A percentile compares a stretch with the other conserved stretches of the same genome.
Conservation (phyloP, 495 filamentous ascomycete genomes). For the Aspergillus hancockii region DNA sequence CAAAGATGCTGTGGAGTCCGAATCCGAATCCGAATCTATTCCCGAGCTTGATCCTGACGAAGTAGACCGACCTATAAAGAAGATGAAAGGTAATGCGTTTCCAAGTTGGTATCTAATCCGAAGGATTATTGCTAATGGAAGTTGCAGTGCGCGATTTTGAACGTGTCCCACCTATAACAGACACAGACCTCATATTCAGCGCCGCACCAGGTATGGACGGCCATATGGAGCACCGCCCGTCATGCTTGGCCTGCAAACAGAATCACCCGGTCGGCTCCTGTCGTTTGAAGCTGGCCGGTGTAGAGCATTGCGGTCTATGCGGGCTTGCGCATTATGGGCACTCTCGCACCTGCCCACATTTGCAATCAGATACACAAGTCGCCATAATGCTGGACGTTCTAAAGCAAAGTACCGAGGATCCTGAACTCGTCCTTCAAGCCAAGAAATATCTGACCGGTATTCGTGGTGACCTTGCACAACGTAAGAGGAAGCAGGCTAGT, state of each 20-base stretch:
- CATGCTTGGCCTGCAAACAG: slow-evolving; percentile 57
- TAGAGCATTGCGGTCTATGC: slow-evolving; percentile 66
- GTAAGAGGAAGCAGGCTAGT: slow-evolving; percentile 34
- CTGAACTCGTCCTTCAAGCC: slow-evolving; percentile 51
- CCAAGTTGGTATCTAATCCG: neutral
- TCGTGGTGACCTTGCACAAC: slow-evolving; percentile 49
- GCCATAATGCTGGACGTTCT: slow-evolving; percentile 60
- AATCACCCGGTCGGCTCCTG: slow-evolving; percentile 59
- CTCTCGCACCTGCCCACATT: slow-evolving; percentile 59
- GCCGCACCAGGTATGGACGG: slow-evolving; percentile 51
- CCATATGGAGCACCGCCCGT: slow-evolving; percentile 20
- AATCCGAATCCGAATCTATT: slow-evolving; percentile 22
- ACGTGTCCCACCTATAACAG: slow-evolving; percentile 32
- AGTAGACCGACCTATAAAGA: slow-evolving; percentile 12
- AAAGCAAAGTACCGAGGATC: slow-evolving; percentile 55
- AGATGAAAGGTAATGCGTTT: slow-evolving; percentile 25
- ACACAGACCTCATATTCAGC: slow-evolving; percentile 12
- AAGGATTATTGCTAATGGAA: slow-evolving; percentile 10
- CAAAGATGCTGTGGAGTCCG: slow-evolving; percentile 25
- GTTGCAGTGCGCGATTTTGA: slow-evolving; percentile 37
- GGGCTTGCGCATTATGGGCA: slow-evolving; percentile 65
- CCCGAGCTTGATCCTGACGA: slow-evolving; percentile 20
- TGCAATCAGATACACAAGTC: slow-evolving; percentile 58
- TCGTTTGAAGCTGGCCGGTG: slow-evolving; percentile 58
- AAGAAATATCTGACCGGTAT: slow-evolving; percentile 58